Base-by-base conservation (phyloP, 768 basidiomycete genomes). In the Peribolospora baueri region DNA sequence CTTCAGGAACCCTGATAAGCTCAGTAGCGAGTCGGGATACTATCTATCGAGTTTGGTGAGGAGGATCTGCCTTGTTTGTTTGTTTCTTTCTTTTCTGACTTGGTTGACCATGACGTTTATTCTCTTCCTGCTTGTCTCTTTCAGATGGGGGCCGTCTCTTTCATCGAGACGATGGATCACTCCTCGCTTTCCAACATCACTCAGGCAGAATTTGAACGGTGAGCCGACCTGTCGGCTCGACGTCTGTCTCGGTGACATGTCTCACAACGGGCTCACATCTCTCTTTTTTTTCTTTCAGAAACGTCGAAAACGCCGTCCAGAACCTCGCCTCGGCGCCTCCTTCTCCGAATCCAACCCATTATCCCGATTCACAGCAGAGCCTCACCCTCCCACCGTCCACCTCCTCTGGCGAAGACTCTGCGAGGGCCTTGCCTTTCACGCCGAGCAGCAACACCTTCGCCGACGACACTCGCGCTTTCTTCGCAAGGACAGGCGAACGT, bases 141-240 rank as follows among this genome's bases (percentile, higher is more conserved):
- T 38, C 57, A 95, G 87, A 90, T 82, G 77, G 93, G 87, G 3
- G 87, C 93, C 2, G 84, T 97, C 42, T 84, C 85, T 1, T 98
- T 95, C 66, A 88, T 98, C 58, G 93, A 98, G 68, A 84, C 87
- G 0, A 88, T 98, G 85, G 93, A 97, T 65, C 84, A 90, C 56
- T 81, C 86, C 0, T 83, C 84, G 6, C 70, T 98, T 47, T 91
- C 87, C n/a, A 81, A 84, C 61, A 95, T 97, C 58, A 77, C 83
- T 0, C 83, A 87, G 65, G 81, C 82, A 48, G 86, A 95, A 59
- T 98, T 98, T 57, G 93, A 97, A 65, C 72, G 68, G 80, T 81
- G 63, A 49, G 62, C 47, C 51, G 56, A 59, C 58, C 8, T 49
- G 52, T 45, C 55, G 2, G 57, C 53, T 5, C 53, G n/a, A n/a